Conservation (phyloP, 1,284 basidiomycete genomes). For the Malassezia caprae region DNA sequence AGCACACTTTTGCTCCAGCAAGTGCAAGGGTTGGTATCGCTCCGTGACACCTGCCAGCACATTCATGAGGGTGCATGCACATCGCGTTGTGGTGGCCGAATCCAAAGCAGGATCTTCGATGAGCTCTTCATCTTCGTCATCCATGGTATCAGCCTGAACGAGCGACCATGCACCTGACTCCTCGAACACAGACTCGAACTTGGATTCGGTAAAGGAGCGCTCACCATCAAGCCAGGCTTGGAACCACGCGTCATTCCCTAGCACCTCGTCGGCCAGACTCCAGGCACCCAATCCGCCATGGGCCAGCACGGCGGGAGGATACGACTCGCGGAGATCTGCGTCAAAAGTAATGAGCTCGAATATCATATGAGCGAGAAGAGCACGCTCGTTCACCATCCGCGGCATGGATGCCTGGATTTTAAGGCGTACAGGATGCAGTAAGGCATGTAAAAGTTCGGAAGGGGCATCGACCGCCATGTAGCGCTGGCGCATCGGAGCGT, state of each 20-base stretch:
- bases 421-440: constrained; percentile 27
- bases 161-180: constrained; percentile 79
- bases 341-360: constrained; percentile 86
- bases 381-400: constrained; percentile 63
- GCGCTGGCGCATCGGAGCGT: background rate
- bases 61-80: constrained; percentile 23
- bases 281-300: constrained; percentile 20
- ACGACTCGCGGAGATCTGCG: constrained; percentile 55
- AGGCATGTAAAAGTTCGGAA: constrained; percentile 35
- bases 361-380: constrained; percentile 84
- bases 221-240: constrained; percentile 62
- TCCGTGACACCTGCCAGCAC: constrained; percentile 53
- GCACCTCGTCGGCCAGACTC: constrained; percentile 58
- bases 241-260: constrained; percentile 78
- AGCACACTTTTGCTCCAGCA: constrained; percentile 63
- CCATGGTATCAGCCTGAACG: constrained; percentile 55
- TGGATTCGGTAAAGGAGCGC: constrained; percentile 61
- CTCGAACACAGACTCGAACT: constrained; percentile 71
- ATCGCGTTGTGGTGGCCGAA: constrained; percentile 24
- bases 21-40: constrained; percentile 76
- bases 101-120: background rate
- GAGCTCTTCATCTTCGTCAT: constrained; percentile 52
- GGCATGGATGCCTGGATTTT: constrained; percentile 54
- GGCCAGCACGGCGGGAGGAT: constrained; percentile 26
- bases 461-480: constrained; percentile 23